Base-by-base conservation (phyloP, 768 basidiomycete species). In the Phaeotremella skinneri region DNA sequence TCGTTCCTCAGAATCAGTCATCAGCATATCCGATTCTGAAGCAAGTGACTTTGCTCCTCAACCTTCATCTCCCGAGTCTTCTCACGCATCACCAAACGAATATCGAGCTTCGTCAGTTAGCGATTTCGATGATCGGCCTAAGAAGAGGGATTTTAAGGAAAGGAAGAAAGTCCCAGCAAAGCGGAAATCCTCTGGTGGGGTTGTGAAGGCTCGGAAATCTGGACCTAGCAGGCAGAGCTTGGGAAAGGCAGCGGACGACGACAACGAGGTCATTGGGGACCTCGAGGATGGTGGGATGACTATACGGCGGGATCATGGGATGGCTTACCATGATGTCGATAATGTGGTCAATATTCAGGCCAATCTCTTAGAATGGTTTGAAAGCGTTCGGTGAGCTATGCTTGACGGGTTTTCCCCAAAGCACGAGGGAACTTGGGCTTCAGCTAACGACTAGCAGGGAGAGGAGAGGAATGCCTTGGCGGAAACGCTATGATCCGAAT, bases 391-490 rank as follows among this genome's bases (percentile, higher is more conserved):
- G 73, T 75, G 52, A 62, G 71, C 21, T 20, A 7, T 45, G 43
- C 13, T 55, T 31, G 23, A 23, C 7, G 14, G 14, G 20, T 29
- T 39, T 27, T 42, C 23, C 31, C 5, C 9, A 9, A 42, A 25
- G n/a, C n/a, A 25, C 17, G 32, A 20, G 56, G 26, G 20, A n/a
- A 30, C 25, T 17, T 26, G 2, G 30, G 16, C 41, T 4, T 26
- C 26, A 25, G n/a, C 17, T 16, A 52, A 34, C 25, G 13, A 43
- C 53, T 0, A 37, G 32, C n/a, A 70, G 75, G 58, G 81, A 83
- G 37, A 78, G 77, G 21, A 83, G 92, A 45, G 84, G 85, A 32
- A 96, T 97, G 91, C 93, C 92, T 0, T 96, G 92, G 93, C 82
- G 92, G 54, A 91, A 88, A 73, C 81, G 81, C 9, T 77, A 76